These are phyloP conservation scores for Aspergillus brasiliensis DNA, from an alignment of 2,329 filamentous ascomycete species.

Conservation along the genomic window DNA sequence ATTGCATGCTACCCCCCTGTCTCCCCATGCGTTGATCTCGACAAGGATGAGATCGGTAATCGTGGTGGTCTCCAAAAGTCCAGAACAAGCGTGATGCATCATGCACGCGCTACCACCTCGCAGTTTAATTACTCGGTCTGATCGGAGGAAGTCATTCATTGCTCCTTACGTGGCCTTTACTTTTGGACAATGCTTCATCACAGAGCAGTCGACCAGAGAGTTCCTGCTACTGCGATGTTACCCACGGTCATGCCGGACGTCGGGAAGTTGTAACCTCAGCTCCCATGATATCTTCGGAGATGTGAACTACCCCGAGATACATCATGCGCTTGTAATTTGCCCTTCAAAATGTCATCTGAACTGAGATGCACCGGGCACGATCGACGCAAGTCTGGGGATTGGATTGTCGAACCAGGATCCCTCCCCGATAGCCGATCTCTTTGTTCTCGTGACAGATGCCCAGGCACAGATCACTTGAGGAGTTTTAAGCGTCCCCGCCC, in stretches of 20 bases:
- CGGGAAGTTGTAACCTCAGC: slow-evolving; percentile 15
- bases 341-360: neutral
- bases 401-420: neutral
- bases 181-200: neutral
- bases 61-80: neutral
- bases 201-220: neutral
- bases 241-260: slow-evolving; percentile 7
- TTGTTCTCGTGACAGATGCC: slow-evolving; percentile 11
- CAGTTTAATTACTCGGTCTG: neutral
- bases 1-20: neutral
- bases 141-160: neutral
- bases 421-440: slow-evolving; percentile 7
- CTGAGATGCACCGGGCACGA: neutral
- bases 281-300: slow-evolving; percentile 10
- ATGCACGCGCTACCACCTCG: neutral
- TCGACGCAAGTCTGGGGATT: neutral
- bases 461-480: slow-evolving; percentile 8
- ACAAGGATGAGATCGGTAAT: neutral
- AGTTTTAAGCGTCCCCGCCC: neutral
- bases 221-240: slow-evolving; percentile 9
- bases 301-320: neutral
- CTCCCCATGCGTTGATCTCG: neutral
- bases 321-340: slow-evolving; percentile 5
- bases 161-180: neutral
- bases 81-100: neutral